Conservation (phyloP, 2,329 filamentous ascomycete species). For the Cephalotrichum gorgonifer region DNA sequence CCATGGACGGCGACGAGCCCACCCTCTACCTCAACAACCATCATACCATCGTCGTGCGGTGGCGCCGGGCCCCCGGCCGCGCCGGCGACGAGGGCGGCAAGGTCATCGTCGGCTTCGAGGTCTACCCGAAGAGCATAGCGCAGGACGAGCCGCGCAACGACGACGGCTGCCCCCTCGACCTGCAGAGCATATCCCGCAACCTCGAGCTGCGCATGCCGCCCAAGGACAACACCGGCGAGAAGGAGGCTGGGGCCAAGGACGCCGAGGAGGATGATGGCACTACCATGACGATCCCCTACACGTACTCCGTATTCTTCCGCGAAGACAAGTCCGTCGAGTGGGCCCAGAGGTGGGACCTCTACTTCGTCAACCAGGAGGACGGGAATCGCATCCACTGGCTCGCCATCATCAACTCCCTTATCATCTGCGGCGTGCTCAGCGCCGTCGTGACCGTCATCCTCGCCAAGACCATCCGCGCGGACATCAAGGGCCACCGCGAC, state of each 20-base stretch:
- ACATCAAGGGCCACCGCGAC: slow-evolving; percentile 67
- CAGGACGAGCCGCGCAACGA: slow-evolving; percentile 46
- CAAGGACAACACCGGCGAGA: slow-evolving; percentile 36
- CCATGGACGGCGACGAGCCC: slow-evolving; percentile 42
- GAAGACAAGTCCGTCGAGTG: slow-evolving; percentile 74
- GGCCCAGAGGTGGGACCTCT: slow-evolving; percentile 77
- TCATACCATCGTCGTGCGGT: slow-evolving; percentile 73
- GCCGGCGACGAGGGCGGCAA: slow-evolving; percentile 63
- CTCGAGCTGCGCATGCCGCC: slow-evolving; percentile 55
- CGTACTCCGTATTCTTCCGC: slow-evolving; percentile 84
- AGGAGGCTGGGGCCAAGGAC: slow-evolving; percentile 38
- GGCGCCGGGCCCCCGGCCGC: slow-evolving; percentile 58
- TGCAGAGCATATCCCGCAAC: slow-evolving; percentile 51
- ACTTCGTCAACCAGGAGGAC: slow-evolving; percentile 81
- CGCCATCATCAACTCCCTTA: slow-evolving; percentile 76
- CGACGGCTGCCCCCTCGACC: slow-evolving; percentile 56
- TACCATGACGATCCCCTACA: slow-evolving; percentile 67
- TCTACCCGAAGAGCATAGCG: slow-evolving; percentile 77
- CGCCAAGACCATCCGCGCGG: slow-evolving; percentile 64
- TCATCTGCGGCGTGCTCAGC: slow-evolving; percentile 71
- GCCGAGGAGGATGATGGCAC: slow-evolving; percentile 53
- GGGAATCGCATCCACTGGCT: slow-evolving; percentile 78
- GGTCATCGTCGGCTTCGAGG: slow-evolving; percentile 80
- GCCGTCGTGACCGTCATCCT: slow-evolving; percentile 74
- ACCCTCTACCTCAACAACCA: slow-evolving; percentile 79